These are phyloP conservation scores for Penicillium sp. DNA, from an alignment of 2,329 filamentous ascomycete species.

Conservation along the genomic window DNA sequence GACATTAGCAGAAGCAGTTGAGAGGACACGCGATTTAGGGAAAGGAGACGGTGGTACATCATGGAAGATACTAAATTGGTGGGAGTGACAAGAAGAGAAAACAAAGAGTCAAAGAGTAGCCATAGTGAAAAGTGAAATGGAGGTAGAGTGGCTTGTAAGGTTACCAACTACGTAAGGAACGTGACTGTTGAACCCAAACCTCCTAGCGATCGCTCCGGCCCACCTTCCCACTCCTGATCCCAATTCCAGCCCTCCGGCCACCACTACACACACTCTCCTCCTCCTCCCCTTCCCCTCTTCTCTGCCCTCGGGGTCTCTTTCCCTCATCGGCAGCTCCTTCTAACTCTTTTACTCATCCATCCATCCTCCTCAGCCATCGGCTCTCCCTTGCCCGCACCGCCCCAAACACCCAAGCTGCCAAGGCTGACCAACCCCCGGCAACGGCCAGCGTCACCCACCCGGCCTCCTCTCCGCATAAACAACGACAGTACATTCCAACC, in stretches of 20 bases:
- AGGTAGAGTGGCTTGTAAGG: background rate
- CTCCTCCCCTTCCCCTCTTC: slow-evolving; percentile 3
- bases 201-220: slow-evolving; percentile 27
- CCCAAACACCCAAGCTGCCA: slow-evolving; percentile 19
- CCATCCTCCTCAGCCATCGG: slow-evolving; percentile 6
- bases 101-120: background rate
- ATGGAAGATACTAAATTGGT: background rate
- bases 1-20: slow-evolving; percentile 4
- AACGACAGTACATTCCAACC: slow-evolving; percentile 14
- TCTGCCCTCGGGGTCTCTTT: slow-evolving; percentile 8
- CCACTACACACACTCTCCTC: slow-evolving; percentile 10
- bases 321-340: slow-evolving; percentile 6
- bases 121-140: background rate
- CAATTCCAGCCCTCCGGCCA: slow-evolving; percentile 15
- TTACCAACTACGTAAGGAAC: slow-evolving; percentile 27
- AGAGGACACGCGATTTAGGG: background rate
- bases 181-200: slow-evolving; percentile 22
- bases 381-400: slow-evolving; percentile 14
- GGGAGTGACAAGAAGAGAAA: background rate
- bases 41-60: background rate
- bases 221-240: slow-evolving; percentile 27
- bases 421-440: slow-evolving; percentile 23
- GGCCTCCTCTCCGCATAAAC: slow-evolving; percentile 15
- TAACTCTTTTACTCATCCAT: slow-evolving; percentile 2
- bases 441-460: slow-evolving; percentile 19